Conservation (phyloP, 257 asterid species). For the Scutellaria galericulata region DNA sequence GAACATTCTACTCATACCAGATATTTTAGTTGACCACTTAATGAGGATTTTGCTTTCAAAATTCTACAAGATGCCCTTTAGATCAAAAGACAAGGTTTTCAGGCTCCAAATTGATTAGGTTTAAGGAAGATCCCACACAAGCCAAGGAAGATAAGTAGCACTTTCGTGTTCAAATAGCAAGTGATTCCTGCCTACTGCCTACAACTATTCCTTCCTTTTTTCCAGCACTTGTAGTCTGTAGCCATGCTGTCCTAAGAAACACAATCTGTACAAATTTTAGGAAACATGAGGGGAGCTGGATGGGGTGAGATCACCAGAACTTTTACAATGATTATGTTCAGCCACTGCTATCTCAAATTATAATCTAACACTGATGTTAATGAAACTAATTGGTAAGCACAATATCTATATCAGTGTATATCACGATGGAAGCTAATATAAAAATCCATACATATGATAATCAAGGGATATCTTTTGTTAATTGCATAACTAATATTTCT, state of each 20-base stretch:
- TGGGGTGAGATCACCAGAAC: background rate
- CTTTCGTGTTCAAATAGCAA: background rate
- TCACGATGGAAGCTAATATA: background rate
- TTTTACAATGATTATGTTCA: background rate
- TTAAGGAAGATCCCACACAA: background rate
- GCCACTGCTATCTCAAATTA: background rate
- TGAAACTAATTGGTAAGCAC: background rate
- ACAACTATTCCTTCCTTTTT: background rate
- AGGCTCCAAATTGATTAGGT: slow-evolving; percentile 14
- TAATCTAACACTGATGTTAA: background rate
- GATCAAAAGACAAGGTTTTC: background rate
- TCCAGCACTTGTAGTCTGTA: background rate
- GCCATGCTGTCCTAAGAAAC: background rate
- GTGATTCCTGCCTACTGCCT: background rate
- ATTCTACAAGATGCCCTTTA: background rate
- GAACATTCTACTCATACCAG: slow-evolving; percentile 8
- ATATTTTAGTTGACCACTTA: background rate
- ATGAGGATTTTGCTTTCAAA: slow-evolving; percentile 2
- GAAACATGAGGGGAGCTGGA: background rate
- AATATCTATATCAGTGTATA: background rate
- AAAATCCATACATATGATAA: background rate
- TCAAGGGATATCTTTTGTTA: slow-evolving; percentile 10
- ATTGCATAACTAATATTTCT: background rate
- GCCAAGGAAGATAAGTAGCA: background rate
- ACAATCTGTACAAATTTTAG: background rate